A percentile compares a stretch with the other conserved stretches of the same genome.
Conservation (phyloP, 768 basidiomycete species). For the Suillus luteus region DNA sequence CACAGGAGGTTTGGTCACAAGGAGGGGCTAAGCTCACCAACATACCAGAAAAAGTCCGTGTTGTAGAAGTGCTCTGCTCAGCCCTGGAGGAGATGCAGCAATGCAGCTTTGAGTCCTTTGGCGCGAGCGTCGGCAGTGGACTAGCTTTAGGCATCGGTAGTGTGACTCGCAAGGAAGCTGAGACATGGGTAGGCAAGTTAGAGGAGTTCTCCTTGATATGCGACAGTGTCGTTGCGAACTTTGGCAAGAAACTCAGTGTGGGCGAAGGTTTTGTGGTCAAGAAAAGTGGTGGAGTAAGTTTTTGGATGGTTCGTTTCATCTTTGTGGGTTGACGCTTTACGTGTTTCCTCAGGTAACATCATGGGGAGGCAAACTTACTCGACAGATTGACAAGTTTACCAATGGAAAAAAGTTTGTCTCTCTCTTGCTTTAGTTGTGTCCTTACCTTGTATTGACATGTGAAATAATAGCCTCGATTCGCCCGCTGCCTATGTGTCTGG, state of each 20-base stretch:
- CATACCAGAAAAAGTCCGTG: constrained; percentile 81
- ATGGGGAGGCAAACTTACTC: constrained; percentile 74
- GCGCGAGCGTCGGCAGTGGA: constrained; percentile 76
- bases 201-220: constrained; percentile 82
- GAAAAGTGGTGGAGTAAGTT: constrained; percentile 63
- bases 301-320: not conserved
- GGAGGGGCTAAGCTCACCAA: constrained; percentile 84
- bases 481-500: constrained; percentile 82
- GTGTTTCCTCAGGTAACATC: constrained; percentile 46
- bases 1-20: constrained; percentile 89
- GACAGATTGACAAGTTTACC: constrained; percentile 81
- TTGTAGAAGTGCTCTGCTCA: constrained; percentile 75
- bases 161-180: constrained; percentile 75
- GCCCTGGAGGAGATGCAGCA: constrained; percentile 79
- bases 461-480: constrained; percentile 76
- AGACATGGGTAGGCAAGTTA: constrained; percentile 73
- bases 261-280: constrained; percentile 86
- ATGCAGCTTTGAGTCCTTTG: constrained; percentile 72
- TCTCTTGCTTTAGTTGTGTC: constrained; percentile 12
- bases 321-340: constrained; percentile 15
- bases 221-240: constrained; percentile 76
- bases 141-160: constrained; percentile 75
- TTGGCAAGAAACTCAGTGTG: constrained; percentile 86
- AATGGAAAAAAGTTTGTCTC: constrained; percentile 82
- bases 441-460: constrained; percentile 17